A percentile compares a stretch with the other conserved stretches of the same genome.
phyloP scores from a whole-genome alignment of 2,329 filamentous ascomycete species.

The Chaetomium strumarium region DNA sequence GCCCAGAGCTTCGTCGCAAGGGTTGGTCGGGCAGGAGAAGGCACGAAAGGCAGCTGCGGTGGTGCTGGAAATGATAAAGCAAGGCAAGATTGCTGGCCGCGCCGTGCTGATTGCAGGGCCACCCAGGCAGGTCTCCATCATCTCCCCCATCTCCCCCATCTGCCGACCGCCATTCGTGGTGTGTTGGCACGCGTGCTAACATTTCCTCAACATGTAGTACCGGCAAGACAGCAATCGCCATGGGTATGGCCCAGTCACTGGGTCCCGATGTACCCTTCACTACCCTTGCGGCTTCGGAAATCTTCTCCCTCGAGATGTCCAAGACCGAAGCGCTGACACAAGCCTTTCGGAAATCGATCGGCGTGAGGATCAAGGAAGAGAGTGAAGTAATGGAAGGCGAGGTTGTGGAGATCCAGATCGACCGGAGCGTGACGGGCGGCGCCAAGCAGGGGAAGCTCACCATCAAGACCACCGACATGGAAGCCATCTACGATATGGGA shows the following conservation, averaged over 20 bases:
- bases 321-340: slow-evolving; percentile 98
- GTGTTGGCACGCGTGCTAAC: slow-evolving; percentile 15
- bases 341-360: slow-evolving; percentile 98
- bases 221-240: slow-evolving; percentile 96
- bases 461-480: slow-evolving; percentile 99
- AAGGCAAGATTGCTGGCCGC: slow-evolving; percentile 94
- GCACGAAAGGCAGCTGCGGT: slow-evolving; percentile 93
- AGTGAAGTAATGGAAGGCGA: slow-evolving; percentile 99
- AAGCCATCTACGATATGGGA: slow-evolving; percentile 98
- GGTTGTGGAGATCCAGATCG: slow-evolving; percentile 97
- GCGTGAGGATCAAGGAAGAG: slow-evolving; percentile 96
- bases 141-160: not conserved
- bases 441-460: slow-evolving; percentile 99
- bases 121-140: slow-evolving; percentile 67
- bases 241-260: slow-evolving; percentile 96
- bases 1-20: slow-evolving; percentile 78
- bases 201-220: slow-evolving; percentile 51
- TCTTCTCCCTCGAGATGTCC: slow-evolving; percentile 98
- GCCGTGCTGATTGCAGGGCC: slow-evolving; percentile 93
- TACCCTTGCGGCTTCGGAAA: slow-evolving; percentile 89
- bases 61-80: slow-evolving; percentile 97
- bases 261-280: slow-evolving; percentile 95
- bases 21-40: slow-evolving; percentile 92
- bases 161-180: not conserved
- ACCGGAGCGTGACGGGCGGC: slow-evolving; percentile 89